Evolutionary conservation across 139 green algal genomes (phyloP).

Genomic region (Chlamydomonas asymmetrica): DNA sequence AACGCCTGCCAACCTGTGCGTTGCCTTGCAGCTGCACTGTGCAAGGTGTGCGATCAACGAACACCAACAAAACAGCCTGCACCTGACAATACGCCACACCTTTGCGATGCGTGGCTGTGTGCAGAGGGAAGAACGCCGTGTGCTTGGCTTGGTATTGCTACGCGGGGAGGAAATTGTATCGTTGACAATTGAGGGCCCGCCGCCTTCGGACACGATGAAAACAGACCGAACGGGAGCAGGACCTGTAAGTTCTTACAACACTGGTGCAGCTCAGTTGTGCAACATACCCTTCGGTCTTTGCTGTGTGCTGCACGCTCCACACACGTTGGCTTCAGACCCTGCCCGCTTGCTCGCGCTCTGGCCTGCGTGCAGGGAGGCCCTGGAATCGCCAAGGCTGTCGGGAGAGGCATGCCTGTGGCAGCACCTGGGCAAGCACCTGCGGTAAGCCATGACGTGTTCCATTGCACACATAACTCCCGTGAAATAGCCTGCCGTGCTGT

Average conservation of each 20-base stretch:
- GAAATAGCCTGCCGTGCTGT: not conserved
- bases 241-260: constrained; percentile 44
- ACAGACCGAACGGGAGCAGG: constrained; percentile 52
- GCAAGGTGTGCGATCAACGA: too few species aligned
- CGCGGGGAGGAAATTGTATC: constrained; percentile 94
- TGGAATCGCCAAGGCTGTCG: constrained; percentile 80
- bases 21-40: too few species aligned
- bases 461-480: not conserved
- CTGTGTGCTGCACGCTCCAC: too few species aligned
- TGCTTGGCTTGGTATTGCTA: constrained; percentile 94
- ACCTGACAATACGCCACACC: too few species aligned
- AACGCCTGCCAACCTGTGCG: too few species aligned
- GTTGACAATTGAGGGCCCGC: constrained; percentile 94
- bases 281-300: too few species aligned
- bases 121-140: constrained; percentile 88
- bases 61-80: too few species aligned
- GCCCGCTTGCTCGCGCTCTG: too few species aligned
- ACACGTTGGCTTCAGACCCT: too few species aligned
- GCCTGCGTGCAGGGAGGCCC: constrained; percentile 66
- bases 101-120: too few species aligned
- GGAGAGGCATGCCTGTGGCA: constrained; percentile 74
- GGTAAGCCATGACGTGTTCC: constrained; percentile 36
- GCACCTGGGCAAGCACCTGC: constrained; percentile 74
- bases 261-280: too few species aligned
- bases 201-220: constrained; percentile 75